Conservation (phyloP, 2,329 filamentous ascomycete species). For the Phialemoniopsis sp. region DNA sequence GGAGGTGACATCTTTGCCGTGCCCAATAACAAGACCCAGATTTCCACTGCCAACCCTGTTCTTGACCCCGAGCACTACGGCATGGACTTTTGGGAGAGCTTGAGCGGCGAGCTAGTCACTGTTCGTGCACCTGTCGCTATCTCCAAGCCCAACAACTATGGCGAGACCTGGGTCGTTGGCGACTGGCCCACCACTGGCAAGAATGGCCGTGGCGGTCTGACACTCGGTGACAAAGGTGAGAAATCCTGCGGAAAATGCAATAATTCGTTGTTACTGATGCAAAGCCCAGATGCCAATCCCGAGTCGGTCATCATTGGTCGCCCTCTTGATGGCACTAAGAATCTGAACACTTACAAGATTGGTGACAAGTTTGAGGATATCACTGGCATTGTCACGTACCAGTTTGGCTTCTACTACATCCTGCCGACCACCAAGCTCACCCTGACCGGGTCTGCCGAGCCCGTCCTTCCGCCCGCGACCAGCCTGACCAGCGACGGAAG, state of each 20-base stretch:
- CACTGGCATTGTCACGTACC: slow-evolving; percentile 63
- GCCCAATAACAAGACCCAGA: slow-evolving; percentile 55
- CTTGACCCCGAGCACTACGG: slow-evolving; percentile 60
- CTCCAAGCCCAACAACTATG: slow-evolving; percentile 57
- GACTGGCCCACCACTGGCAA: slow-evolving; percentile 59
- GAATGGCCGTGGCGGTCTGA: slow-evolving; percentile 61
- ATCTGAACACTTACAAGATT: slow-evolving; percentile 55
- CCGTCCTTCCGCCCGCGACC: slow-evolving; percentile 43
- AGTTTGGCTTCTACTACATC: slow-evolving; percentile 66
- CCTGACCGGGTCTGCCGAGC: slow-evolving; percentile 37
- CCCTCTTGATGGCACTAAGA: slow-evolving; percentile 61
- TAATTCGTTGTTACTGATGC: slow-evolving; percentile 1
- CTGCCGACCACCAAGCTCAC: slow-evolving; percentile 56
- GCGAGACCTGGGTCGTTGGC: slow-evolving; percentile 67
- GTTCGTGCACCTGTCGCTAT: slow-evolving; percentile 53
- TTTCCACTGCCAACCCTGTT: slow-evolving; percentile 56
- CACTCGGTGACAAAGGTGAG: slow-evolving; percentile 51
- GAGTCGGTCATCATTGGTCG: slow-evolving; percentile 62
- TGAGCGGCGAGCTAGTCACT: slow-evolving; percentile 64
- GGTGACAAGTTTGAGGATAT: slow-evolving; percentile 63
- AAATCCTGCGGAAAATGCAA: slow-evolving; percentile 1
- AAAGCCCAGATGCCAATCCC: slow-evolving; percentile 57
- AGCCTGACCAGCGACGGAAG: slow-evolving; percentile 48
- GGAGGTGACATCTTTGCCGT: slow-evolving; percentile 60
- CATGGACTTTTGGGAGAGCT: slow-evolving; percentile 70